Conservation (phyloP, 371 early-diverging fungal species). For the Blyttiomyces sp. region DNA sequence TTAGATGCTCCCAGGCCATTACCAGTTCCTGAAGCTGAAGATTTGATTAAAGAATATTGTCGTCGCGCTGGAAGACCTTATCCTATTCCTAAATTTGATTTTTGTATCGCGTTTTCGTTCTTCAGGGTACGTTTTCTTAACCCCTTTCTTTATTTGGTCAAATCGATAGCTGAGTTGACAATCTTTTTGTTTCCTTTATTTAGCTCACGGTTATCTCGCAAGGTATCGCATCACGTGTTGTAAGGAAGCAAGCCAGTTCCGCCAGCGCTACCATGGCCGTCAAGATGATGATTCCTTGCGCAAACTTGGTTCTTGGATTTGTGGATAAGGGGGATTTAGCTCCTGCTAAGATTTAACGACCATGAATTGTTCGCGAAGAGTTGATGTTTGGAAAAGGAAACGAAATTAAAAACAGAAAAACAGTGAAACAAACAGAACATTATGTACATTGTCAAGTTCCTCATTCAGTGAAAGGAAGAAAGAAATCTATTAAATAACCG, state of each 20-base stretch:
- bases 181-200: conserved; percentile 1
- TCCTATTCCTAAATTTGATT: conserved; percentile 66
- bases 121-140: conserved; percentile 68
- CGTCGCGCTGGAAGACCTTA: conserved; percentile 46
- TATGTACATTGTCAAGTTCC: too few species aligned
- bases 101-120: conserved; percentile 61
- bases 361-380: too few species aligned
- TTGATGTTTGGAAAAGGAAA: too few species aligned
- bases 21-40: conserved; percentile 61
- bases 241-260: conserved; percentile 81
- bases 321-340: conserved; percentile 21
- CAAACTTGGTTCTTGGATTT: conserved; percentile 7
- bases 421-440: too few species aligned
- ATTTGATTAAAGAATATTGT: conserved; percentile 67
- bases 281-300: not conserved
- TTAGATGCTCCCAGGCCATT: conserved; percentile 37
- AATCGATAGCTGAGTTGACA: too few species aligned
- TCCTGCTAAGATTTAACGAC: conserved; percentile 15
- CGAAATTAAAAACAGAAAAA: too few species aligned
- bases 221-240: conserved; percentile 74
- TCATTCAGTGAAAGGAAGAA: too few species aligned
- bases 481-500: too few species aligned
- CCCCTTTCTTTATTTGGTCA: too few species aligned
- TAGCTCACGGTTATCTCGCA: not conserved
- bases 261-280: conserved; percentile 51